Evolutionary conservation across 345 rosid genomes (phyloP), one percentile per base, ranked within the genome.

Genomic region (Eucalyptus guilfoylei): DNA sequence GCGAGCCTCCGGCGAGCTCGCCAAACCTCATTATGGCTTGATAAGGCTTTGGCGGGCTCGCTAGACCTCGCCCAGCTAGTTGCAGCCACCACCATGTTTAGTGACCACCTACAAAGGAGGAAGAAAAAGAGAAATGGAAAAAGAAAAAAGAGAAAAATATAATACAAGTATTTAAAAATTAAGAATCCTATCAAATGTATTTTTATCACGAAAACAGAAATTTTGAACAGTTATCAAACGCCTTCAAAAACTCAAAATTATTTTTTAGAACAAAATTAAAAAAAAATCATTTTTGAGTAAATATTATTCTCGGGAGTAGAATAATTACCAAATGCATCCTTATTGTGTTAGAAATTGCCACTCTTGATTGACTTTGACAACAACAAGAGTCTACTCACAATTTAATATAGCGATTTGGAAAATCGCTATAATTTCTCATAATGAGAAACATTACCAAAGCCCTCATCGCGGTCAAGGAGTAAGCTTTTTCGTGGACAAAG

Each of bases 241-340:
- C 11, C 0, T 52, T 52, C 24, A 52, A 52, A 52, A 52, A 52
- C 5, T 52, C 0, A 21, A 52, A 52, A 52, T 52, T 52, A 0
- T 52, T 52, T 0, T 52, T 21, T 0, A 52, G 5, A 21, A 52
- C 0, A 8, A 0, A 50, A 52, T 1, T 1, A 17, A 17, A 14
- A 49, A 49, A 8, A 52, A 19, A 19, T 52, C 11, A 19, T 8
- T 52, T 52, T 9, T 19, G 2, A 52, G 1, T 52, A 52, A 21
- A 52, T 19, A 21, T 52, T 52, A 52, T 52, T 52, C 0, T 52
- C 0, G 0, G 0, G 1, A 52, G 21, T 1, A 52, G 0, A 52
- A 52, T 21, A 4, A 52, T 8, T 21, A 21, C 0, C 0, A 52
- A 52, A 52, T 1, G 26, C 2, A 0, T 52, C 0, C 0, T 21